Conservation (phyloP, 495 filamentous ascomycete species). For the Aspergillus conjunctus region DNA sequence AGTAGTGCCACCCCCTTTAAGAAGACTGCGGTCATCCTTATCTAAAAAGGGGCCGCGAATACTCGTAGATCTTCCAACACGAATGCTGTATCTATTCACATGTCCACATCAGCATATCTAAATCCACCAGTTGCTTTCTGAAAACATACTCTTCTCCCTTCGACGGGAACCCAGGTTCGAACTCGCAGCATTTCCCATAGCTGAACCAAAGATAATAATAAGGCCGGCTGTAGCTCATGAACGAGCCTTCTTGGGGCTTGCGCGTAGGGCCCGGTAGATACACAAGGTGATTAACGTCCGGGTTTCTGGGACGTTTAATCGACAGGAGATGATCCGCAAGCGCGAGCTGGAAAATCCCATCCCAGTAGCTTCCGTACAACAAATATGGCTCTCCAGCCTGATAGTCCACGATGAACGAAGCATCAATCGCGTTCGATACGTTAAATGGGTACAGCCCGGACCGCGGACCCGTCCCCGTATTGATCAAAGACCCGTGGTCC, state of each 20-base stretch:
- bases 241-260: conserved; percentile 62
- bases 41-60: conserved; percentile 49
- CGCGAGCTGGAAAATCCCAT: conserved; percentile 66
- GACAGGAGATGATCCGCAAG: conserved; percentile 51
- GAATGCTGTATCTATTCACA: conserved; percentile 39
- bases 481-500: conserved; percentile 49
- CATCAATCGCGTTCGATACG: conserved; percentile 73
- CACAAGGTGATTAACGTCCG: conserved; percentile 54
- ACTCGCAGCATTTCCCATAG: conserved; percentile 67
- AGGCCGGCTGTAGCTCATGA: conserved; percentile 55
- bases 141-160: conserved; percentile 60
- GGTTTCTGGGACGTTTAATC: conserved; percentile 32
- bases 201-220: conserved; percentile 77
- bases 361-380: conserved; percentile 73
- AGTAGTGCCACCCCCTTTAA: conserved; percentile 45
- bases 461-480: conserved; percentile 32
- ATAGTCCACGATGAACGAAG: conserved; percentile 57
- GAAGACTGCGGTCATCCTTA: conserved; percentile 29
- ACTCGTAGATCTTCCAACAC: conserved; percentile 41
- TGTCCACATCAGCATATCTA: neutral
- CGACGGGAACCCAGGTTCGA: conserved; percentile 49
- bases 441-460: conserved; percentile 53
- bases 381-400: conserved; percentile 54
- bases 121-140: neutral
- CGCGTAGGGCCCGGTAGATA: conserved; percentile 31